Base-by-base conservation (phyloP, 345 rosid genomes). In the Eutrema heterophyllum region DNA sequence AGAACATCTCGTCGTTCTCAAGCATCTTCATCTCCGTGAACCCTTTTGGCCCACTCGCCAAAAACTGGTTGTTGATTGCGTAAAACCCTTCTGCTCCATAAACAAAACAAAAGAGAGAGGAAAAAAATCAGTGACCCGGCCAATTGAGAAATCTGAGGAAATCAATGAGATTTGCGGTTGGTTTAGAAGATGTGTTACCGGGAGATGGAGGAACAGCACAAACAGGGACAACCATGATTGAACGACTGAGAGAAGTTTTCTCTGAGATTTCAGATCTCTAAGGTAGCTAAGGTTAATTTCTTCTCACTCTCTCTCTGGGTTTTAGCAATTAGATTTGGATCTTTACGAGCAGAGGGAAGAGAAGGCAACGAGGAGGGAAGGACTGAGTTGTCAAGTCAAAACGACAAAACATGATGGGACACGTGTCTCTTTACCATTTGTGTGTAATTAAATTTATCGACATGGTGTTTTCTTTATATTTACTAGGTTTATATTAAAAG, bases 41-140 rank as follows among this genome's bases (percentile, higher is more conserved):
- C n/a, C 66, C 78, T 56, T 55, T 73, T 56, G 71, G 64, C 1
- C 78, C 72, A 11, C 4, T 56, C 9, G 0, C 9, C 4, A 54
- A 51, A 54, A 65, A 73, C 65, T 66, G 78, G 59, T 73, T 73
- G 72, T 66, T 65, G 2, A 39, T 16, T 5, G 72, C 72, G 21
- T 73, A 73, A 27, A 32, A 73, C 8, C 72, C 72, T 2, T 64
- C 78, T 73, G 33, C 6, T n/a, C 8, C 5, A 46, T 0, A 21
- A 1, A 43, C 3, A 35, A 3, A 32, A 7, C 1, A 6, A 4
- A 40, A 14, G 5, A 2, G 0, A 33, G 4, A 5, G 0, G 2
- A 59, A 9, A 61, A 8, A 21, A 61, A 43, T 43, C 48, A 43
- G 48, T 1, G 16, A 43, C 1, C 16, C n/a, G n/a, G n/a, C 15